Evolutionary conservation across 2,329 filamentous ascomycete genomes (phyloP), one percentile per base, ranked within the genome.

Genomic region (Neurospora sp.): DNA sequence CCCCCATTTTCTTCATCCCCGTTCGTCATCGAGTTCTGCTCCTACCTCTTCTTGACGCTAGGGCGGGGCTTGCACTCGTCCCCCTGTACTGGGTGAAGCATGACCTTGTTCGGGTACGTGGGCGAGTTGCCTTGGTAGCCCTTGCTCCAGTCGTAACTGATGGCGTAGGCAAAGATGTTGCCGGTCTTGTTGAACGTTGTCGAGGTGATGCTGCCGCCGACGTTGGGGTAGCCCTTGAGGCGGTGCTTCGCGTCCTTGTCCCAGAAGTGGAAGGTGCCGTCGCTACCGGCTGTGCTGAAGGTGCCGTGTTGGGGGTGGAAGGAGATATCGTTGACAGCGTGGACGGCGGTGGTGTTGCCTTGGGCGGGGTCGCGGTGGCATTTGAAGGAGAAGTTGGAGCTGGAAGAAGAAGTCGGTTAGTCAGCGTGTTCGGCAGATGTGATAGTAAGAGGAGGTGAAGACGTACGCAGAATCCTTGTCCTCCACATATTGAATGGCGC

Each of bases 141-240:
- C 84, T 99, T 98, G 82, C 91, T 93, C 96, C 96, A 99, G 82
- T 99, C 96, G 80, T 99, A 99, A 79, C 93, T 93, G 67, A 97
- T 88, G 36, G 94, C 93, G 76, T 96, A 96, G 17, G 92, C 92
- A 78, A 96, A 96, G 77, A 95, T 93, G 78, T 81, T 90, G 68
- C 96, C 96, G 70, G 85, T 91, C 76, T 89, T 88, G 83, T 94
- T 97, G 85, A 99, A 99, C n/a, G 89, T 92, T 1, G 94, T 97
- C 33, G 92, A 87, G 8, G 91, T 91, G 82, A 99, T 99, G 76
- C 91, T 93, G 70, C 94, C 94, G 19, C 92, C 91, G 6, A 93
- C 91, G 33, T 87, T 85, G 66, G 92, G 92, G 78, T 94, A 99
- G 15, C 96, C 96, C 85, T 96, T 96, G 72, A 96, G 86, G 43